A percentile compares a stretch with the other conserved stretches of the same genome.
phyloP scores from a whole-genome alignment of 2,329 filamentous ascomycete genomes.

The Tolypocladium guangdongense region DNA sequence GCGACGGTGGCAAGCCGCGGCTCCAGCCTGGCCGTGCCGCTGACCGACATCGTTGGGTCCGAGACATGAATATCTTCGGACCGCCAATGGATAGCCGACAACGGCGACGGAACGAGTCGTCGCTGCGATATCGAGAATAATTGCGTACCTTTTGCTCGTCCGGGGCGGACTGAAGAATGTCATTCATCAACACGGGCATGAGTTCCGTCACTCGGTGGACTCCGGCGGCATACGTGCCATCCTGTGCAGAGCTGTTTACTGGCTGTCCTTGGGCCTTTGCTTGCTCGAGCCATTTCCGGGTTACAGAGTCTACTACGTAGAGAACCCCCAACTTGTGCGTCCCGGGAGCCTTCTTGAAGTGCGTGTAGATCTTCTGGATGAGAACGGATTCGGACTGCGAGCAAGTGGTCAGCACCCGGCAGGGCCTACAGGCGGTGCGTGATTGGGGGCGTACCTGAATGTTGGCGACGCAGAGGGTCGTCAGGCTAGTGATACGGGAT shows the following conservation, averaged over 20 bases:
- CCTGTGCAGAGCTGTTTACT: constrained; percentile 67
- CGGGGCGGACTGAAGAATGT: constrained; percentile 80
- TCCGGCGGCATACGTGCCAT: constrained; percentile 89
- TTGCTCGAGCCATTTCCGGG: constrained; percentile 95
- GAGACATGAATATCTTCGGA: neutral
- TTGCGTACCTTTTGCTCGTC: constrained; percentile 92
- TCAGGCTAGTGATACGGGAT: constrained; percentile 81
- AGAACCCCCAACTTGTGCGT: constrained; percentile 98
- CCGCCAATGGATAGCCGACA: neutral
- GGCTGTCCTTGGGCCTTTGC: constrained; percentile 78
- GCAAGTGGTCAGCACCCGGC: neutral
- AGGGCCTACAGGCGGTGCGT: neutral
- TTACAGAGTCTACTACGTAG: constrained; percentile 99
- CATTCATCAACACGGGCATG: constrained; percentile 88
- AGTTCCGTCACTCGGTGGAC: constrained; percentile 95
- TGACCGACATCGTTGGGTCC: neutral
- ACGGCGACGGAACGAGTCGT: constrained; percentile 8
- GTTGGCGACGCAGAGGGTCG: constrained; percentile 76
- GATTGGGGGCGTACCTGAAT: constrained; percentile 57
- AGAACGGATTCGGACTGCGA: constrained; percentile 81
- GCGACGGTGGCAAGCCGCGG: neutral
- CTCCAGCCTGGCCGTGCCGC: neutral
- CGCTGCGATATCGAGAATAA: constrained; percentile 4
- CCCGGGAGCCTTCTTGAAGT: constrained; percentile 88
- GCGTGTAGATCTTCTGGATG: constrained; percentile 92